Base-by-base conservation (phyloP, 148 eudicot species). In the Persicaria maculosa region DNA sequence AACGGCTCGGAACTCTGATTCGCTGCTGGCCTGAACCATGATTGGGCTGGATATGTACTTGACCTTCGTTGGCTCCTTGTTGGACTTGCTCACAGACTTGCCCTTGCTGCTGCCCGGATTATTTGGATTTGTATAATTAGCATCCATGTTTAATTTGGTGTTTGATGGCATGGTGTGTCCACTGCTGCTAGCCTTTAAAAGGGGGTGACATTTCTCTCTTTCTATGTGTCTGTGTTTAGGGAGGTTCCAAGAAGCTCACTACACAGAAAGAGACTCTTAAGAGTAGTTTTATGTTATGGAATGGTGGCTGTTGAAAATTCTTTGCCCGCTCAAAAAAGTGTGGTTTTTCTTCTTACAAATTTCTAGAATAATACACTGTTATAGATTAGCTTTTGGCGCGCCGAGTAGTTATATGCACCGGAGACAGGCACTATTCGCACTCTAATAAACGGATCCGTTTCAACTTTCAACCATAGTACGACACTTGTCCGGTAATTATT, bases 11-110 rank as follows among this genome's bases (percentile, higher is more conserved):
- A 84, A 84, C 80, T 84, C 86, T 0, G 78, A 69, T 50, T 80
- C 84, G 71, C 55, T 84, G 48, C 31, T 52, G 40, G 86, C 84
- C 48, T 74, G 52, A 11, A 84, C 86, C 80, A 81, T 79, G 72
- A 81, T 73, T 14, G 86, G 86, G n/a, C 74, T 81, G 3, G 86
- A 84, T 68, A 84, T 84, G 76, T 84, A 81, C 61, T 68, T 84
- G 22, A 84, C 80, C 70, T 79, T 84, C 64, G 77, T 74, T 7
- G 82, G 82, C 36, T 84, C 79, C 65, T 58, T 84, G 48, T 50
- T 67, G 6, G 46, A 16, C 31, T 11, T 47, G 68, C 54, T 44
- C 16, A 40, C 4, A 0, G 70, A 36, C n/a, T 65, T 65, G 6
- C 73, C 73, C 43, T 71, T 71, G 53, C 25, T 46, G 54, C 15